phyloP scores from a whole-genome alignment of 306 rosid genomes.

The Citrullus amarus region DNA sequence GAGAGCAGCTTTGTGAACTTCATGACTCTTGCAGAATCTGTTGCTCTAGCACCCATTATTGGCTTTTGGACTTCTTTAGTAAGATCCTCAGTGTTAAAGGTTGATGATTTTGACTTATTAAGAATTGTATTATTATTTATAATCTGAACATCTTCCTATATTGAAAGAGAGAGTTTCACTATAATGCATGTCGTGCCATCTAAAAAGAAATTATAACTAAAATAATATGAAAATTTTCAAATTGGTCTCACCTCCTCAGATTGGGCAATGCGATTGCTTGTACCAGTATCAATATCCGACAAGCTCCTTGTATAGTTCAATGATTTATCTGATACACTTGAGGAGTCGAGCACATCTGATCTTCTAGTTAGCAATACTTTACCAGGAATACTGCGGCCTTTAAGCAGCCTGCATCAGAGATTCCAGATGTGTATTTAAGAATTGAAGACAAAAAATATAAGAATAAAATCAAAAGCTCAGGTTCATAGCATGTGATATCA shows the following conservation, averaged over 20 bases:
- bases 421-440: not conserved
- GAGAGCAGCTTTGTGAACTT: slow-evolving; percentile 81
- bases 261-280: slow-evolving; percentile 44
- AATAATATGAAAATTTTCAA: not conserved
- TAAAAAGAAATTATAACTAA: not conserved
- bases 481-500: not conserved
- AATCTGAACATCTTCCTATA: slow-evolving; percentile 51
- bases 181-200: not conserved
- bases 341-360: slow-evolving; percentile 27
- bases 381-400: slow-evolving; percentile 92
- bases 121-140: slow-evolving; percentile 20
- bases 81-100: slow-evolving; percentile 22
- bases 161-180: slow-evolving; percentile 21
- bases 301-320: slow-evolving; percentile 45
- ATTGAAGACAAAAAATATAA: not conserved
- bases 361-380: slow-evolving; percentile 68
- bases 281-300: slow-evolving; percentile 44
- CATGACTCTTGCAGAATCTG: slow-evolving; percentile 76
- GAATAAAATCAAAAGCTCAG: not conserved
- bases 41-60: slow-evolving; percentile 68
- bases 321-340: slow-evolving; percentile 27
- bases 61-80: slow-evolving; percentile 44
- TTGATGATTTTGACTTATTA: slow-evolving; percentile 38
- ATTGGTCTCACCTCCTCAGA: slow-evolving; percentile 34
- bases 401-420: slow-evolving; percentile 51